Conservation (phyloP, 1,139 yeast species). For the Yamadazyma atlantica region DNA sequence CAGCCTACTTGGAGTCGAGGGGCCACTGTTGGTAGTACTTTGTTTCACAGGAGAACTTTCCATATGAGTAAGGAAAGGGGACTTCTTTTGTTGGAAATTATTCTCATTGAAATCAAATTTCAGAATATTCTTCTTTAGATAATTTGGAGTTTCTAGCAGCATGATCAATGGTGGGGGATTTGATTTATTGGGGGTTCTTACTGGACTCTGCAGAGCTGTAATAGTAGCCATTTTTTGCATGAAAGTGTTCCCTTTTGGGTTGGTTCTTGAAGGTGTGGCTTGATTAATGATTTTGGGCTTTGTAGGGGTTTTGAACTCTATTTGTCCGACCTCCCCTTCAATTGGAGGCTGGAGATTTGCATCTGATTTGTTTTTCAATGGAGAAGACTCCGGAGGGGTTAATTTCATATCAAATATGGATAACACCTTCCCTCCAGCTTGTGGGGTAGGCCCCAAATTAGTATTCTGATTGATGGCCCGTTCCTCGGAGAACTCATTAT, state of each 20-base stretch:
- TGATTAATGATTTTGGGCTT: constrained; percentile 17
- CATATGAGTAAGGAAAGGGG: constrained; percentile 10
- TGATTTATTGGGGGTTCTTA: constrained; percentile 7
- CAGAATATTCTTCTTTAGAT: constrained; percentile 25
- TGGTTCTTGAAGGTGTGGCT: constrained; percentile 9
- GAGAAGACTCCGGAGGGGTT: constrained; percentile 50
- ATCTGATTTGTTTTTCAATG: constrained; percentile 23
- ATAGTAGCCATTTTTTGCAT: constrained; percentile 13
- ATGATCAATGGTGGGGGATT: neutral
- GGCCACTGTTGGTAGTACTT: neutral
- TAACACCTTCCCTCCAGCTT: constrained; percentile 64
- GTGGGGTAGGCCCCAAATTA: constrained; percentile 77
- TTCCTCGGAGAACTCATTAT: constrained; percentile 5
- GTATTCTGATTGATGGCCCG: constrained; percentile 8
- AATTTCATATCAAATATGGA: constrained; percentile 59
- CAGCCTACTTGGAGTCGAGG: constrained; percentile 6
- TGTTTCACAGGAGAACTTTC: constrained; percentile 7
- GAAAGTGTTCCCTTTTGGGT: constrained; percentile 8
- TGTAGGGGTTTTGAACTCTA: constrained; percentile 35
- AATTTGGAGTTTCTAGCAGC: constrained; percentile 32
- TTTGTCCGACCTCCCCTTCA: constrained; percentile 8
- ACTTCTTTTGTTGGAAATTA: neutral
- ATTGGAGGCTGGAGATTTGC: neutral
- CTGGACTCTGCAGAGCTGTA: constrained; percentile 10
- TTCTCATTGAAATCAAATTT: constrained; percentile 20